Evolutionary conservation across 1,284 basidiomycete species (phyloP).

Genomic region (Peniophora sp.): DNA sequence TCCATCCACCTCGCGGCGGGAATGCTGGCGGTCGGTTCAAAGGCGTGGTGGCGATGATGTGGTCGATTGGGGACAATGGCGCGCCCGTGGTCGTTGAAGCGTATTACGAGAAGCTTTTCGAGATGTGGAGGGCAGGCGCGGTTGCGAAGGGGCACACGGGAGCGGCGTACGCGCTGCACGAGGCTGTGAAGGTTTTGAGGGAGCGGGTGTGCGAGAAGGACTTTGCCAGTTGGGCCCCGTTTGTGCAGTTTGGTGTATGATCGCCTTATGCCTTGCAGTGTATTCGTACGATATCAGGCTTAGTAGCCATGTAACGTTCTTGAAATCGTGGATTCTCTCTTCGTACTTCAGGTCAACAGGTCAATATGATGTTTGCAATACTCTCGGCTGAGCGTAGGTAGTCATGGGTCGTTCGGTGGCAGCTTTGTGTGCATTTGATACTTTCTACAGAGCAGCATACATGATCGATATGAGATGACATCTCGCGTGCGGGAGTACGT

Average conservation of each 20-base stretch:
- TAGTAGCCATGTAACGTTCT: too few species aligned
- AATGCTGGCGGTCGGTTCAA: neutral
- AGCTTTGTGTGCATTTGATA: too few species aligned
- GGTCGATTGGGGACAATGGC: neutral
- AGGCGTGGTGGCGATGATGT: neutral
- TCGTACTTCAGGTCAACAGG: too few species aligned
- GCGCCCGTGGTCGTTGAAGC: neutral
- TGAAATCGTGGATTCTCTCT: too few species aligned
- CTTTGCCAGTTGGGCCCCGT: neutral
- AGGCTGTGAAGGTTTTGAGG: neutral
- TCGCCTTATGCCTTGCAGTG: too few species aligned
- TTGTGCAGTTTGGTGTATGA: slow-evolving; percentile 10
- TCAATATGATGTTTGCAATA: too few species aligned
- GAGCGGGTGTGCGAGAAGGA: neutral
- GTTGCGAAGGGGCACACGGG: neutral
- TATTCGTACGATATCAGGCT: too few species aligned
- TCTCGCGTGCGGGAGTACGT: too few species aligned
- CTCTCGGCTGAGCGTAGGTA: too few species aligned
- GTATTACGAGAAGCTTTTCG: neutral
- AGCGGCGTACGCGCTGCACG: slow-evolving; percentile 1
- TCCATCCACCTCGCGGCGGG: neutral
- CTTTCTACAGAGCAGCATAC: too few species aligned
- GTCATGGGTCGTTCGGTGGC: too few species aligned
- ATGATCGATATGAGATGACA: too few species aligned
- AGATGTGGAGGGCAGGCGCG: neutral